phyloP scores from a whole-genome alignment of 2,329 filamentous ascomycete species.

The Venturiaceae sp. region DNA sequence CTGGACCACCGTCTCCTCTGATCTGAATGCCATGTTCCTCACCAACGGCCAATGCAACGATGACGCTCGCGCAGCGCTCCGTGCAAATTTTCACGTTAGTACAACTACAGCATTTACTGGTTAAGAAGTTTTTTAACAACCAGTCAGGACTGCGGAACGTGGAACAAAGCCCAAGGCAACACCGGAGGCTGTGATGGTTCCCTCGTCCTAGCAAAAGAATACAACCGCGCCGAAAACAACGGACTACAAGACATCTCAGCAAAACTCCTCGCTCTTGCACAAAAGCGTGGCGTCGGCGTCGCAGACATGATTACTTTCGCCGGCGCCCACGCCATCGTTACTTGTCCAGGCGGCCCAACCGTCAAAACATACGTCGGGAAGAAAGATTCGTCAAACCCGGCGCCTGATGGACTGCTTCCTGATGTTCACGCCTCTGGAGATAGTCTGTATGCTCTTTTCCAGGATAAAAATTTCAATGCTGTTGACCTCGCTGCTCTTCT shows the following conservation, averaged over 20 bases:
- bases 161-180: neutral
- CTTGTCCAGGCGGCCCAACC: conserved; percentile 41
- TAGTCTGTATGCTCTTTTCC: conserved; percentile 36
- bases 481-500: conserved; percentile 43
- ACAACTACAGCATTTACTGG: conserved; percentile 10
- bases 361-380: conserved; percentile 32
- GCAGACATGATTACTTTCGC: conserved; percentile 48
- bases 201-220: conserved; percentile 27
- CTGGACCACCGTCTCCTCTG: conserved; percentile 19
- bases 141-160: neutral
- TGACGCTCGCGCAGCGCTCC: conserved; percentile 21
- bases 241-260: conserved; percentile 34
- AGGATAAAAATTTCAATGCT: conserved; percentile 39
- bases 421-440: conserved; percentile 28
- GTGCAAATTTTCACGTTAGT: conserved; percentile 26
- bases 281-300: conserved; percentile 34
- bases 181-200: conserved; percentile 33
- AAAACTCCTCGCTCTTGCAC: conserved; percentile 27
- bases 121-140: too few species aligned
- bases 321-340: conserved; percentile 35
- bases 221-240: conserved; percentile 27
- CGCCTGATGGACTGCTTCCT: conserved; percentile 15
- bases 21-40: conserved; percentile 19
- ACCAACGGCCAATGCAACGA: conserved; percentile 20
- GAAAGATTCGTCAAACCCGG: conserved; percentile 4